Evolutionary conservation across 2,329 filamentous ascomycete species (phyloP), one percentile per base, ranked within the genome.

Genomic region (Sclerotiophoma versabilis): DNA sequence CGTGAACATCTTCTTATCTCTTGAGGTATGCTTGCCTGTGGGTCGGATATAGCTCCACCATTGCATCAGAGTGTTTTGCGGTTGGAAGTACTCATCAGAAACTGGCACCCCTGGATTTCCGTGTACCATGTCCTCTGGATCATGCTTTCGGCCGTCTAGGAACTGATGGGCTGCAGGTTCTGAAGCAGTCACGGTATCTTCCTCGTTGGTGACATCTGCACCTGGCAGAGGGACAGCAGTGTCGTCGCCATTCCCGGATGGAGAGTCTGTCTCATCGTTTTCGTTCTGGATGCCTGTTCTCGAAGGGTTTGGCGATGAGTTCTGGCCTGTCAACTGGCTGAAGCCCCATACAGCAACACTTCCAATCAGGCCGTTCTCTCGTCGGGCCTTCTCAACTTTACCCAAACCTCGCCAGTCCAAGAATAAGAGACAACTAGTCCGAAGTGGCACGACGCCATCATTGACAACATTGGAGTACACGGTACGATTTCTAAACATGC

Each of bases 381-480:
- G 82, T 19, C 93, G 85, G 10, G 95, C 93, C 75, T 99, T 99
- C 63, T 98, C 92, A 1, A 99, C 95, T 32, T 92, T 88, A 5
- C 90, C 93, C 3, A 99, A 80, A 0, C 95, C 95, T 75, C 93
- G 90, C 95, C 95, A 99, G 72, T 99, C 95, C 1, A 99, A 80
- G 69, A 99, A 99, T 5, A 99, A 78, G n/a, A 99, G 80, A 74
- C 93, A 99, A 59, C 93, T 98, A 4, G 95, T 99, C 19, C 95
- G 87, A 27, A 99, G 79, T 2, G 95, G 95, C 4, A 99, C 95
- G 63, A 99, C 97, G 3, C 93, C 93, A 75, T 98, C 93, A 69
- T 98, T 98, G 63, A 98, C 93, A 11, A 98, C 93, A 68, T 98
- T 98, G 2, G 93, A 96, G 73, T 98, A 98, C 1, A 97, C 82